These are phyloP conservation scores for Priceomyces fermenticarens DNA, from an alignment of 805 yeast genomes.

Conservation along the genomic window DNA sequence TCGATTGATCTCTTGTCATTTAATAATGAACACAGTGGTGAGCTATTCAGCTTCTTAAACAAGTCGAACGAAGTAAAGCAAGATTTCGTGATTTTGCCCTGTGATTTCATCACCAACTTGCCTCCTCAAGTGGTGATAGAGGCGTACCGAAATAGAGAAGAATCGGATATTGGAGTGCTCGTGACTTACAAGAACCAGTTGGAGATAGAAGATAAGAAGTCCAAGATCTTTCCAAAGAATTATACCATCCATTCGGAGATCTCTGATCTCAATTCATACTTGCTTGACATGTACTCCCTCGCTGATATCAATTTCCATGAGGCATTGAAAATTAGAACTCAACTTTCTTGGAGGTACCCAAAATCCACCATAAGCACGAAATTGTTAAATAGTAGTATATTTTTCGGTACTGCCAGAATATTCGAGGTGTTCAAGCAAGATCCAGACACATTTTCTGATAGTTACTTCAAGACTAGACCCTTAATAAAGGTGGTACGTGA, in stretches of 20 bases:
- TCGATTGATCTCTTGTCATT: conserved; percentile 21
- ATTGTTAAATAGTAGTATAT: conserved; percentile 69
- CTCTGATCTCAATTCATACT: conserved; percentile 39
- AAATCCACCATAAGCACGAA: conserved; percentile 72
- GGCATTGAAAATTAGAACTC: conserved; percentile 73
- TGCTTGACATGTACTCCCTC: conserved; percentile 71
- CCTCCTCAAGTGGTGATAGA: conserved; percentile 89
- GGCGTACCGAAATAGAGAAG: conserved; percentile 71
- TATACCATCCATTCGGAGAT: conserved; percentile 63
- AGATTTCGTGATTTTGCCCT: conserved; percentile 77
- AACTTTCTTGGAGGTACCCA: conserved; percentile 87
- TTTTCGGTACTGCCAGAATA: conserved; percentile 45
- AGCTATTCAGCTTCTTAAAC: conserved; percentile 47
- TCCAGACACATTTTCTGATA: conserved; percentile 30
- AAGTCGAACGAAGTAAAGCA: conserved; percentile 37
- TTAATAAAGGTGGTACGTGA: conserved; percentile 75
- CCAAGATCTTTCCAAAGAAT: conserved; percentile 53
- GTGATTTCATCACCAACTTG: conserved; percentile 89
- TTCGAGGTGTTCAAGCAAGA: conserved; percentile 46
- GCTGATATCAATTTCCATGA: conserved; percentile 70
- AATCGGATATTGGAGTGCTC: conserved; percentile 66
- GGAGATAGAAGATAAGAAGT: conserved; percentile 76
- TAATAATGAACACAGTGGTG: conserved; percentile 54
- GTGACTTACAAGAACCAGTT: conserved; percentile 72
- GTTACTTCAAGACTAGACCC: conserved; percentile 45